Conservation (phyloP, 2,329 filamentous ascomycete species). For the Didymella pinodella region DNA sequence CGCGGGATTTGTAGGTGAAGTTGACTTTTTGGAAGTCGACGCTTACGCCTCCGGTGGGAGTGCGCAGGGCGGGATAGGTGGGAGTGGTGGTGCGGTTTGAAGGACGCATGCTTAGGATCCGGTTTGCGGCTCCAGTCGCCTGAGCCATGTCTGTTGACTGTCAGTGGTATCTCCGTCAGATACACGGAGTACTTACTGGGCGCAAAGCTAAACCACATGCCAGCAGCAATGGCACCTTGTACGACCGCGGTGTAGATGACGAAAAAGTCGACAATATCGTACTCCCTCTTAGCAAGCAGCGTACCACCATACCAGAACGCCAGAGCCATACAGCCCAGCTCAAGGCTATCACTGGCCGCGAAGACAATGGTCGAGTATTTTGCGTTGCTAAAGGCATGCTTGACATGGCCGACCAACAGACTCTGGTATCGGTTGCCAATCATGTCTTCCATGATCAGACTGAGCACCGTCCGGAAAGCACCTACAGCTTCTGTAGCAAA, state of each 20-base stretch:
- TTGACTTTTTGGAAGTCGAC: constrained; percentile 94
- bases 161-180: not conserved
- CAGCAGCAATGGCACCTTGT: constrained; percentile 52
- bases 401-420: constrained; percentile 67
- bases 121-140: constrained; percentile 48
- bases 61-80: constrained; percentile 22
- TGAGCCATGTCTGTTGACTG: constrained; percentile 43
- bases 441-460: constrained; percentile 72
- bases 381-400: constrained; percentile 66
- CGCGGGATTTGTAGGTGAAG: constrained; percentile 90
- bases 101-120: constrained; percentile 48
- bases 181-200: constrained; percentile 48
- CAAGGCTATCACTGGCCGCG: constrained; percentile 72
- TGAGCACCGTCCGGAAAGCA: constrained; percentile 75
- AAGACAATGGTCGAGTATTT: constrained; percentile 70
- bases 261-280: constrained; percentile 59
- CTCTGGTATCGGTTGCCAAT: constrained; percentile 69
- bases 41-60: constrained; percentile 29
- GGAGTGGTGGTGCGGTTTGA: constrained; percentile 16
- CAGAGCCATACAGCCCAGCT: constrained; percentile 69
- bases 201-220: constrained; percentile 55
- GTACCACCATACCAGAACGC: constrained; percentile 62
- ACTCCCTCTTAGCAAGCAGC: constrained; percentile 56
- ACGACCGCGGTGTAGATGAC: constrained; percentile 63
- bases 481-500: constrained; percentile 78